phyloP scores from a whole-genome alignment of 345 rosid species.

The Hypericum androsaemum region DNA sequence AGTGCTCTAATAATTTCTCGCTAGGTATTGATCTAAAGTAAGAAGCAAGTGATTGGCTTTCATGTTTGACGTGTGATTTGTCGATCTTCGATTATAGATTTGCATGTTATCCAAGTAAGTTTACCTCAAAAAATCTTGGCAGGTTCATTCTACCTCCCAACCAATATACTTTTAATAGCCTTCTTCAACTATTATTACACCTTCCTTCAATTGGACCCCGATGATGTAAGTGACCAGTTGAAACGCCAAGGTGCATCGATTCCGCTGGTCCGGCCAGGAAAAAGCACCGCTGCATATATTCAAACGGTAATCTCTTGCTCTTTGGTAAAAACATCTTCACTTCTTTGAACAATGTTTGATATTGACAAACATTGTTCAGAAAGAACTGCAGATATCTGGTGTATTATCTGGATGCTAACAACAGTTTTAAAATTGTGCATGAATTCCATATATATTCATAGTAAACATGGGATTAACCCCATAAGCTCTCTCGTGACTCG shows the following conservation, averaged over 20 bases:
- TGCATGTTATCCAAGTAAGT: neutral
- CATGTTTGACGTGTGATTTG: no score
- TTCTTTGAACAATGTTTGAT: neutral
- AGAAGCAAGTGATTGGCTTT: no score
- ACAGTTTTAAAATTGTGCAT: no score
- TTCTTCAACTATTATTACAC: slow-evolving; percentile 99
- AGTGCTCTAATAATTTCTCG: no score
- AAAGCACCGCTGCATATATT: slow-evolving; percentile 79
- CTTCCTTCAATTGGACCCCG: slow-evolving; percentile 93
- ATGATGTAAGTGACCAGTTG: slow-evolving; percentile 95
- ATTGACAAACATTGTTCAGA: no score
- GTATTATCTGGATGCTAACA: no score
- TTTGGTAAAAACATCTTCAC: neutral
- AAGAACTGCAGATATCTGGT: no score
- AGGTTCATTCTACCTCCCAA: slow-evolving; percentile 91
- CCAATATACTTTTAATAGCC: slow-evolving; percentile 82
- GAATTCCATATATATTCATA: no score
- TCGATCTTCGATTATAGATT: neutral
- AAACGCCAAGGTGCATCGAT: slow-evolving; percentile 97
- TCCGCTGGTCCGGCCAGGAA: slow-evolving; percentile 88
- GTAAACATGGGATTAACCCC: no score
- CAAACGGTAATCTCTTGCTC: slow-evolving; percentile 51
- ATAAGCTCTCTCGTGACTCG: no score
- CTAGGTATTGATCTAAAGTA: no score
- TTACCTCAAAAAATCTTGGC: slow-evolving; percentile 19